Evolutionary conservation across 352 stramenopile genomes (phyloP).

Genomic region (Phytophthora parvispora): DNA sequence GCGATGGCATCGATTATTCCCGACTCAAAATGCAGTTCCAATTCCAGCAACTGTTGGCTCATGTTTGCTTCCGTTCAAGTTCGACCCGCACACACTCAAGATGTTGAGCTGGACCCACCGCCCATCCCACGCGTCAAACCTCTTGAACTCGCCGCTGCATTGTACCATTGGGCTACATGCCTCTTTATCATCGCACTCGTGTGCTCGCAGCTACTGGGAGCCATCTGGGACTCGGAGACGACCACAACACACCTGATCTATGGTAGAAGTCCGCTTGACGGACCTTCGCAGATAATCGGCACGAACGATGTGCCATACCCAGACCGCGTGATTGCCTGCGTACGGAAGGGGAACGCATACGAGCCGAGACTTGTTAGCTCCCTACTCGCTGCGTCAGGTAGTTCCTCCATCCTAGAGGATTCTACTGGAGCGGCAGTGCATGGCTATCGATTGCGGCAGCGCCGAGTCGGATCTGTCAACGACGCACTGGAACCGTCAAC

Average conservation of each 20-base stretch:
- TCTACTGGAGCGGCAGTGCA: background rate
- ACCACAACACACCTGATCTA: background rate
- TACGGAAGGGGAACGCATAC: background rate
- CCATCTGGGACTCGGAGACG: constrained; percentile 3
- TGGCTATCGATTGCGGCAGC: constrained; percentile 1
- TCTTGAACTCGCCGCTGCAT: too few species aligned
- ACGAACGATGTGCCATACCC: constrained; percentile 6
- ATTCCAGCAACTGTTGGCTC: too few species aligned
- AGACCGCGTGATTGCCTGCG: constrained; percentile 22
- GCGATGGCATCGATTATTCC: too few species aligned
- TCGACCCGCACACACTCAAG: too few species aligned
- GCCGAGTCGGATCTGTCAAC: constrained; percentile 8
- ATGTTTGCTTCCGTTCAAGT: too few species aligned
- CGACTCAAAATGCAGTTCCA: too few species aligned
- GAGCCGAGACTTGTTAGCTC: background rate
- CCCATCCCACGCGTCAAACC: too few species aligned
- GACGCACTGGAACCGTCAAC: background rate
- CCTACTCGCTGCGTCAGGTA: background rate
- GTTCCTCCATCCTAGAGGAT: constrained; percentile 2
- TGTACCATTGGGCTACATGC: constrained; percentile 18
- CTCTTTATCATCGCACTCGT: constrained; percentile 16
- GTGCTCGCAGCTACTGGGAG: constrained; percentile 11
- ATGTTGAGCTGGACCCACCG: too few species aligned
- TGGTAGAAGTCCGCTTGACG: constrained; percentile 3
- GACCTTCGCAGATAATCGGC: constrained; percentile 13